Evolutionary conservation across 2,329 filamentous ascomycete species (phyloP), one percentile per base, ranked within the genome.

Genomic region (Hypoxylon sp.): DNA sequence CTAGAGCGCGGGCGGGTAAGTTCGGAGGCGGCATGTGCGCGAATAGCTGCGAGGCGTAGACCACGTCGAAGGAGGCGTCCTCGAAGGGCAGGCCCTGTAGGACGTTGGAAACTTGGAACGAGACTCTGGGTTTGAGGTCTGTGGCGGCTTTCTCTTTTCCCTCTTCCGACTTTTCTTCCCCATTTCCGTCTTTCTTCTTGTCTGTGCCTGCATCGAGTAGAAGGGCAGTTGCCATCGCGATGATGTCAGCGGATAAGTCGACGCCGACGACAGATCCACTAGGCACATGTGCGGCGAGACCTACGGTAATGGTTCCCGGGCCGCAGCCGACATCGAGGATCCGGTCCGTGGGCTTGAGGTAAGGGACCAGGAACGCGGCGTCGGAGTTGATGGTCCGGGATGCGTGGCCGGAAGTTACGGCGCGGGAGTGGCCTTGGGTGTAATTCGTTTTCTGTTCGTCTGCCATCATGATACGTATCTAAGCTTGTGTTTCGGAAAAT

Each of bases 381-480:
- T 42, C 37, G 37, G 37, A 42, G n/a, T 42, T 42, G 37, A 42
- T n/a, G n/a, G 37, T 42, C 37, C 37, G 37, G 37, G 37, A 42
- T 42, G 37, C 37, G 6, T 42, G 37, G 37, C 37, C 37, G 37
- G 37, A 42, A 2, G n/a, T 42, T 5, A 42, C 37, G 14, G 37
- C 37, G 6, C 8, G n/a, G 14, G 37, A 42, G 37, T 8, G 37
- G 37, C 37, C 37, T 42, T 42, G 37, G 14, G 37, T 39, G 37
- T 42, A 42, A 42, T 42, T 42, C 9, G 37, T 17, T 42, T 42
- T 42, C n/a, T n/a, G n/a, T 19, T 42, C 5, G n/a, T n/a, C 2
- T 42, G 14, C n/a, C 37, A 42, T 42, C 19, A 8, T 8, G 5
- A 4, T 42, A 37, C 35, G 35, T 37, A 37, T 4, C 2, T 14